These are phyloP conservation scores for Plenodomus biglobosus DNA, from an alignment of 2,329 filamentous ascomycete species.

Conservation along the genomic window DNA sequence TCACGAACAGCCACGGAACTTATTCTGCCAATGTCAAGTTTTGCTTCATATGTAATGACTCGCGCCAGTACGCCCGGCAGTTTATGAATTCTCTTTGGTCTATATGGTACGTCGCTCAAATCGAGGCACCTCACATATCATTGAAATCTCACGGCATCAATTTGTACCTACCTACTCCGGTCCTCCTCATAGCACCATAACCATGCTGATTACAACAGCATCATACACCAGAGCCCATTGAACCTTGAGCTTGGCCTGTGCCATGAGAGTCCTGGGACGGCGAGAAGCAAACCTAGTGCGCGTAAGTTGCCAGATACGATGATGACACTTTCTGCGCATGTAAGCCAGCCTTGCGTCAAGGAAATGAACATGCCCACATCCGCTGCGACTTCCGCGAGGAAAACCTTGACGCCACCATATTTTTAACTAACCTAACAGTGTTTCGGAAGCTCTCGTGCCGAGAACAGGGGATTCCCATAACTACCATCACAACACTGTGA, in stretches of 20 bases:
- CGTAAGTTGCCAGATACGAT: conserved; percentile 4
- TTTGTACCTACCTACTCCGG: too few relatives aligned
- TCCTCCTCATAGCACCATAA: conserved; percentile 1
- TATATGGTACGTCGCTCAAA: too few relatives aligned
- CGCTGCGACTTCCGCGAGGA: conserved; percentile 5
- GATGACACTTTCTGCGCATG: conserved; percentile 5
- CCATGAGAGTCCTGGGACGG: not conserved
- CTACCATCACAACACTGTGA: conserved; percentile 6
- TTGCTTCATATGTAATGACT: not conserved
- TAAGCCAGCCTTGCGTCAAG: conserved; percentile 5
- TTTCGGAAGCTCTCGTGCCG: too few relatives aligned
- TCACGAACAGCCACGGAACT: not conserved
- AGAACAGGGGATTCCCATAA: too few relatives aligned
- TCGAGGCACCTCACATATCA: too few relatives aligned
- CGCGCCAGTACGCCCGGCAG: too few relatives aligned
- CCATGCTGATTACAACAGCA: conserved; percentile 4
- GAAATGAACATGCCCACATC: conserved; percentile 11
- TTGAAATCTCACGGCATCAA: too few relatives aligned
- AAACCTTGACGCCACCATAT: conserved; percentile 9
- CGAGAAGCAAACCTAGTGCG: not conserved
- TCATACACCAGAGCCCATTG: conserved; percentile 7
- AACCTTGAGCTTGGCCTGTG: conserved; percentile 4
- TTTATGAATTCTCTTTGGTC: too few relatives aligned
- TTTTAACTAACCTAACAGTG: conserved; percentile 1
- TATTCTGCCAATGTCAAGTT: not conserved